Percentiles rank a stretch among this genome's conserved stretches.
phyloP scores from a whole-genome alignment of 352 stramenopile genomes.

The Phytophthora quininea region DNA sequence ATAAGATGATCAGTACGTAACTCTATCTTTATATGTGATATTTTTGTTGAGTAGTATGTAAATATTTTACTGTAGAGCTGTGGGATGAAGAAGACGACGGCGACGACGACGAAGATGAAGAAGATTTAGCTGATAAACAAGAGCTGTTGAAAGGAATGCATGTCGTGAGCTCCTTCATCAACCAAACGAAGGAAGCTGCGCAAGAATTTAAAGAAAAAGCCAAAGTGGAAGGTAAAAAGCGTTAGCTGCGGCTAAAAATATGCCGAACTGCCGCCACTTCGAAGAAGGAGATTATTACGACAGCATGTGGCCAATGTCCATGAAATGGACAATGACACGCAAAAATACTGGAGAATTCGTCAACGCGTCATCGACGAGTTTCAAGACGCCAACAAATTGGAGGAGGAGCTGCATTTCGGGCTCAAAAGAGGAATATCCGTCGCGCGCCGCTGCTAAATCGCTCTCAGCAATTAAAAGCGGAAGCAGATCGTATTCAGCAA shows the following conservation, averaged over 20 bases:
- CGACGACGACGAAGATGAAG: constrained; percentile 45
- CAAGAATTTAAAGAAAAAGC: constrained; percentile 43
- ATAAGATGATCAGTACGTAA: constrained; percentile 73
- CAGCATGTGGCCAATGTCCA: constrained; percentile 67
- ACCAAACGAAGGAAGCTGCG: constrained; percentile 52
- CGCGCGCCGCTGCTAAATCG: constrained; percentile 61
- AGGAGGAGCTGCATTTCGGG: constrained; percentile 57
- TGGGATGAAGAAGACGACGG: constrained; percentile 71
- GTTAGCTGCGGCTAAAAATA: constrained; percentile 51
- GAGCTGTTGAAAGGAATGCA: constrained; percentile 66
- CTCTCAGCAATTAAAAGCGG: constrained; percentile 55
- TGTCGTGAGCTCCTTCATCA: constrained; percentile 46
- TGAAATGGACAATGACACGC: constrained; percentile 67
- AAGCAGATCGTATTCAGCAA: constrained; percentile 49
- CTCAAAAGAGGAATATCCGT: constrained; percentile 64
- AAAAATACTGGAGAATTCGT: constrained; percentile 60
- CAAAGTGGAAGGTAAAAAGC: constrained; percentile 48
- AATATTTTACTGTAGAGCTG: constrained; percentile 41
- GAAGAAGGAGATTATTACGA: constrained; percentile 54
- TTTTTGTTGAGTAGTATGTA: background rate
- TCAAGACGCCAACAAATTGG: constrained; percentile 39
- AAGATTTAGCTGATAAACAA: constrained; percentile 59
- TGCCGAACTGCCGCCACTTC: constrained; percentile 63
- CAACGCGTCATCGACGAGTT: constrained; percentile 49
- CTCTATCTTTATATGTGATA: background rate